Evolutionary conservation across 73 alveolate species (phyloP).

Genomic region (Stentor coeruleus): DNA sequence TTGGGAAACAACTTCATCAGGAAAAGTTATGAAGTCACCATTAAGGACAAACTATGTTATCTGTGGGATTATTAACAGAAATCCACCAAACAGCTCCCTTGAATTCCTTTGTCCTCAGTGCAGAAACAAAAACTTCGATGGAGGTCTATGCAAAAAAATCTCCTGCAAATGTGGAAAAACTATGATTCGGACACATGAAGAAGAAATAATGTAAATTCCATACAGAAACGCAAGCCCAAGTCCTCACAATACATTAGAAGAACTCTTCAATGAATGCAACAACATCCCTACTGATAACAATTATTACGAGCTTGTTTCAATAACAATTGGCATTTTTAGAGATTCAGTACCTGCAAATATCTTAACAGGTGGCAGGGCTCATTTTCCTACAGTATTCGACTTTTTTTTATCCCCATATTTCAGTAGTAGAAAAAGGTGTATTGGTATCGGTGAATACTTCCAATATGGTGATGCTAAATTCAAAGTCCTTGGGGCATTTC

Average conservation of each 20-base stretch:
- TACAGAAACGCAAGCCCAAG: neutral
- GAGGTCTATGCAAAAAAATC: constrained; percentile 10
- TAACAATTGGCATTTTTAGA: neutral
- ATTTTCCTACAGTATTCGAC: neutral
- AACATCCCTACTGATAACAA: neutral
- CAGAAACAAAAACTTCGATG: neutral
- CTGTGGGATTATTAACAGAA: neutral
- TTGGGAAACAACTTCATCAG: neutral
- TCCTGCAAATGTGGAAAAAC: constrained; percentile 3
- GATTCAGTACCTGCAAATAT: neutral
- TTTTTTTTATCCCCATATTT: neutral
- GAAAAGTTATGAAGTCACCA: neutral
- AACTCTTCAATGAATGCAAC: constrained; percentile 18
- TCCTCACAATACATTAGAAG: neutral
- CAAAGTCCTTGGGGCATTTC: constrained; percentile 20
- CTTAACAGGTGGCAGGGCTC: neutral
- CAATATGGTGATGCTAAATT: constrained; percentile 18
- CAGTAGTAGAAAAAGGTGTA: neutral
- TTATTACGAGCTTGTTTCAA: neutral
- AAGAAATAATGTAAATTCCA: neutral
- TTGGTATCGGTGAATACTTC: constrained; percentile 25
- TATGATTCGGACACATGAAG: neutral
- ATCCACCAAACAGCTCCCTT: neutral
- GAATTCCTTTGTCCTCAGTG: constrained; percentile 9
- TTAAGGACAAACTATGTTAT: neutral